Evolutionary conservation across 2,329 filamentous ascomycete genomes (phyloP), one percentile per base, ranked within the genome.

Genomic region (Diaporthe australafricana): DNA sequence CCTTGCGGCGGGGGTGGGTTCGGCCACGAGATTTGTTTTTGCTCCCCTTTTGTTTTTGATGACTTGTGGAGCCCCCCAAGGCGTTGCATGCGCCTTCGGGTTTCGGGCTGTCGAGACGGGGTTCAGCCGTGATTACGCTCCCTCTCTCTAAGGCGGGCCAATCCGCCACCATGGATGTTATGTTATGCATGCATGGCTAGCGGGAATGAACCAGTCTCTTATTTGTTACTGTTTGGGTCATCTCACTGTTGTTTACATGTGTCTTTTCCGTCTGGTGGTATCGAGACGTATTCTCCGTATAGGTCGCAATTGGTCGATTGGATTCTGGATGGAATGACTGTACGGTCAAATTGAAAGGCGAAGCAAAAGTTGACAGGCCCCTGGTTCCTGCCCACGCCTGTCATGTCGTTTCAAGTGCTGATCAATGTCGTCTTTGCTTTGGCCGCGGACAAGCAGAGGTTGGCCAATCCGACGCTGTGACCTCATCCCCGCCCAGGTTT

Each of bases 31-130:
- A 69, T 60, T 68, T 60, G 67, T 32, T 55, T 30, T 17, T 65
- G 42, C 45, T 65, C 60, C 60, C 60, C 60, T 65, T 65, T 65
- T 65, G 14, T 20, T 35, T 69, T 69, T 69, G 67, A 69, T 69
- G 53, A 60, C 42, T 25, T 60, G 67, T 69, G 67, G 67, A 45
- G 35, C 53, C n/a, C 27, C n/a, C 57, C 7, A 16, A 20, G 30
- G 20, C 60, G 42, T 65, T 50, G 42, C 45, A n/a, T 50, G 60
- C 60, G 60, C 60, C 42, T n/a, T 50, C 60, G 45, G 42, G 60
- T 35, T 38, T 65, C 60, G 60, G 60, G 12, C 42, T 35, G 40
- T 40, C 30, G 11, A 47, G 57, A 47, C 40, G 45, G 60, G 45
- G 27, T 22, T 20, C 17, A 40, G 38, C 38, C 38, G 38, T 40